Evolutionary conservation across 305 asterid genomes (phyloP), one percentile per base, ranked within the genome.

Genomic region (Solanum hybrid): DNA sequence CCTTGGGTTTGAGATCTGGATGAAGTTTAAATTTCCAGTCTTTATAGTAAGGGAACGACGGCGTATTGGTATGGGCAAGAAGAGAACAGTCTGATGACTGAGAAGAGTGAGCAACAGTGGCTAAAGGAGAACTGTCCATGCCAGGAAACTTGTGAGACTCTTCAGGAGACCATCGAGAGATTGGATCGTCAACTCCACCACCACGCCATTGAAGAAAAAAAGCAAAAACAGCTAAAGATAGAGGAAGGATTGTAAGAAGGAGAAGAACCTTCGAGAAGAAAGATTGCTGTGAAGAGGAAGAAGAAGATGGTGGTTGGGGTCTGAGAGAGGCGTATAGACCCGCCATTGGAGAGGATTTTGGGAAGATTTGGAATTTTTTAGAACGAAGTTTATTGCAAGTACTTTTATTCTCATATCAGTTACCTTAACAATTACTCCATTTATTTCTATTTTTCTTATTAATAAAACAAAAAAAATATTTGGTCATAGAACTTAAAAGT

Each of bases 131-230:
- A 76, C 84, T 87, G 18, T 93, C 95, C 95, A 93, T 93, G 37
- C 95, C 99, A 14, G 99, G 99, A 78, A 96, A 96, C 94, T 95
- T 93, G 88, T 87, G 96, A 11, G 97, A 91, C 88, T 95, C 98
- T 31, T 94, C 97, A 20, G 97, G 96, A 6, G 98, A 96, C 99
- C 99, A 96, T 86, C 97, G 92, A 22, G 98, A 92, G 87, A 94
- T 94, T 89, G 99, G 98, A 93, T 96, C 99, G 81, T 96, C 98
- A 81, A 96, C 94, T 91, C 97, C 98, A 7, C 98, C 98, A 67
- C 99, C 99, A 51, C 98, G 98, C 99, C 99, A 96, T 92, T 96
- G 99, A 39, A 96, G 99, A 92, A 94, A 81, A 90, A 96, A 96
- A 24, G 99, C 98, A 89, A 96, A 94, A 22, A 95, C 29, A 20